Base-by-base conservation (phyloP, 345 rosid genomes). In the Raphanus sativus region DNA sequence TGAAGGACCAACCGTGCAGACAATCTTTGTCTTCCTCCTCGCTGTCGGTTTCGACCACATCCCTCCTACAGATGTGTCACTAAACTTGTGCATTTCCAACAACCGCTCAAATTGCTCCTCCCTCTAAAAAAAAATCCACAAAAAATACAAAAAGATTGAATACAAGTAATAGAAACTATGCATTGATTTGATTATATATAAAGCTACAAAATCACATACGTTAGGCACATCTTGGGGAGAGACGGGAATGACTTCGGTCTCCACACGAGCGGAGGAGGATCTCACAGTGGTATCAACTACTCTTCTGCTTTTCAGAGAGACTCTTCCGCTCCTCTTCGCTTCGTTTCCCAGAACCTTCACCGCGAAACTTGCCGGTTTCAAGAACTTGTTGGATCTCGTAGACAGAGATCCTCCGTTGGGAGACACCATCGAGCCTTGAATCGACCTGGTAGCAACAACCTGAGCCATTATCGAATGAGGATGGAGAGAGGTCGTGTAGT, bases 1-100 rank as follows among this genome's bases (percentile, higher is more conserved):
- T 3, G 98, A 95, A 45, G 98, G 99, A 62, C 99, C 99, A 70
- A 95, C 89, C 0, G 99, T 95, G 83, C 99, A 91, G 13, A 95
- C 99, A 50, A 95, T 95, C 89, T 95, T 95, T 4, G 99, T 95
- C 88, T 95, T 95, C 66, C 98, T 84, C 52, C 90, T 87, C 33
- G 86, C 98, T 3, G 79, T 78, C 30, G 98, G 99, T 75, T 84
- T 91, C 34, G 94, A 83, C 98, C 99, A 95, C 91, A 92, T 81
- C 17, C 89, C 88, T 58, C 89, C 88, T 59, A 85, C 84, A 0
- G 97, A 83, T 26, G 83, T 77, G 11, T 88, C 96, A 70, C 87
- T 86, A 36, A 83, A 81, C 81, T 91, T 86, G 72, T 87, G 91
- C 79, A 84, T 54, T 71, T 80, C 91, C 71, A 82, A 76, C 24